These are phyloP conservation scores for Tripterygium wilfordii DNA, from an alignment of 177 flowering plant species.

Conservation along the genomic window DNA sequence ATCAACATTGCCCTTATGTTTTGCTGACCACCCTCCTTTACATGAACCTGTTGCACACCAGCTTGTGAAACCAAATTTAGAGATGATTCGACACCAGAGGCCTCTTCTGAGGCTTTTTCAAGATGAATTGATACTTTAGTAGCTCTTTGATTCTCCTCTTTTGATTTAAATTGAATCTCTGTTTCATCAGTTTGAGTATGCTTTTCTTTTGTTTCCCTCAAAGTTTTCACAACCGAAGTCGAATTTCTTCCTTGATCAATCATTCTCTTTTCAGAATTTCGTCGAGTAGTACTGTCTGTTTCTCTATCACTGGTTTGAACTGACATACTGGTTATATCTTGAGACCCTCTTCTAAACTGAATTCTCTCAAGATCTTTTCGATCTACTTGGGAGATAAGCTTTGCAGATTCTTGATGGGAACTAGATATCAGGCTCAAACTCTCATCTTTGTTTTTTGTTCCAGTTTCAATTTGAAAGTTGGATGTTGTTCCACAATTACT, in stretches of 20 bases:
- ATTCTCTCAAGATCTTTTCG: conserved; percentile 6
- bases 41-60: conserved; percentile 12
- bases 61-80: conserved; percentile 12
- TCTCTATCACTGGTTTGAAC: conserved; percentile 11
- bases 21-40: conserved; percentile 10
- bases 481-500: conserved; percentile 14
- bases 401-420: conserved; percentile 14
- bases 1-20: conserved; percentile 22
- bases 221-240: conserved; percentile 10
- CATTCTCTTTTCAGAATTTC: conserved; percentile 17
- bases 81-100: conserved; percentile 16
- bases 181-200: conserved; percentile 15
- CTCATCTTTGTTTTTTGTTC: conserved; percentile 25
- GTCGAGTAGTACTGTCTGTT: conserved; percentile 3
- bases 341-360: conserved; percentile 15
- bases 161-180: conserved; percentile 5
- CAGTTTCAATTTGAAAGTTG: conserved; percentile 18
- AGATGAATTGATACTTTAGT: conserved; percentile 10
- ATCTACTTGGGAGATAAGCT: conserved; percentile 12
- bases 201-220: conserved; percentile 18
- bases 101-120: conserved; percentile 10
- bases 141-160: conserved; percentile 16
- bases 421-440: conserved; percentile 13
- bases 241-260: conserved; percentile 11
- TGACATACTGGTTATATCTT: conserved; percentile 14